Evolutionary conservation across 108 stramenopile genomes (phyloP).

Genomic region (Skeletonema costatum): DNA sequence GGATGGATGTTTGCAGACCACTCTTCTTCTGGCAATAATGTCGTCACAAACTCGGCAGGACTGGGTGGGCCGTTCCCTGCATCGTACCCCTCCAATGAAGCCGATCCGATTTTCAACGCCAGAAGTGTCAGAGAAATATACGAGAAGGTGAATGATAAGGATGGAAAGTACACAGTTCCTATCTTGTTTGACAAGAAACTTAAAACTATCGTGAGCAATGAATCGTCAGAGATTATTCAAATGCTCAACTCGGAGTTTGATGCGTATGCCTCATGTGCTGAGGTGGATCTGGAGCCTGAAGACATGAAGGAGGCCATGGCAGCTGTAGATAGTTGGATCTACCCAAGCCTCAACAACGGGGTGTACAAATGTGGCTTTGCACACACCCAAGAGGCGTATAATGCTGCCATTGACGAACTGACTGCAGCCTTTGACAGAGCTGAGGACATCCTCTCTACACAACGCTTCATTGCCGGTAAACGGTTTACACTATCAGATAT

Average conservation of each 20-base stretch:
- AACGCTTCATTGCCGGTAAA: slow-evolving; percentile 84
- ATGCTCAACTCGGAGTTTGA: slow-evolving; percentile 97
- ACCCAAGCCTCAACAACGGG: slow-evolving; percentile 94
- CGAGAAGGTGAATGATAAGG: slow-evolving; percentile 72
- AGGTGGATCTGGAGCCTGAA: slow-evolving; percentile 89
- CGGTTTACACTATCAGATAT: slow-evolving; percentile 94
- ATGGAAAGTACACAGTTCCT: slow-evolving; percentile 95
- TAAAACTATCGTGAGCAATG: slow-evolving; percentile 96
- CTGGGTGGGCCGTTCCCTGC: slow-evolving; percentile 77
- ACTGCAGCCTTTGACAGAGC: slow-evolving; percentile 87
- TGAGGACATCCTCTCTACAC: slow-evolving; percentile 75
- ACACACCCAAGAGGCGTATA: slow-evolving; percentile 91
- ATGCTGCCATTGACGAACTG: slow-evolving; percentile 86
- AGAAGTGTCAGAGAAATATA: slow-evolving; percentile 85
- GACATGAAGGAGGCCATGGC: slow-evolving; percentile 76
- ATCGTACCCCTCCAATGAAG: slow-evolving; percentile 69
- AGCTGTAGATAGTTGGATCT: slow-evolving; percentile 89
- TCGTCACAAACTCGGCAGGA: slow-evolving; percentile 69
- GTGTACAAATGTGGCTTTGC: slow-evolving; percentile 98
- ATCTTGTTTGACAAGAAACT: slow-evolving; percentile 95
- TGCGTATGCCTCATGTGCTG: slow-evolving; percentile 67
- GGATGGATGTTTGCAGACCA: slow-evolving; percentile 94
- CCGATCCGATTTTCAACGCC: slow-evolving; percentile 66
- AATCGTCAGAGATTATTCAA: slow-evolving; percentile 95
- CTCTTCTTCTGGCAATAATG: slow-evolving; percentile 10